These are phyloP conservation scores for Boletus rufocinnamomeus DNA, from an alignment of 768 basidiomycete species.

Conservation along the genomic window DNA sequence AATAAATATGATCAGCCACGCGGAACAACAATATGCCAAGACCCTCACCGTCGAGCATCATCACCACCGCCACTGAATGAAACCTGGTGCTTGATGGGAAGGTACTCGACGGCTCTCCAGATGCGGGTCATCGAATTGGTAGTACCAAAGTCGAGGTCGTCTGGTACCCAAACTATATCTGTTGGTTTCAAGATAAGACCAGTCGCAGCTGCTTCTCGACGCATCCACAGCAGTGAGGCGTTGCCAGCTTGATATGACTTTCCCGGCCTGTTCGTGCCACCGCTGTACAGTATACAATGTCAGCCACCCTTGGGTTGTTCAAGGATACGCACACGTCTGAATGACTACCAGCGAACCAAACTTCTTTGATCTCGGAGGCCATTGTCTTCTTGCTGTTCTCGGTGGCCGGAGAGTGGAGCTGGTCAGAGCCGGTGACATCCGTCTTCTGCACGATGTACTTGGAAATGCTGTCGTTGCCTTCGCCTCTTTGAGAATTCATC, in stretches of 20 bases:
- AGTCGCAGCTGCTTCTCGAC: constrained; percentile 28
- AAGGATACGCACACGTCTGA: constrained; percentile 28
- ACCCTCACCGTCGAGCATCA: too few relatives aligned
- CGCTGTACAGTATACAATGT: not conserved
- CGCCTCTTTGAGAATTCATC: constrained; percentile 23
- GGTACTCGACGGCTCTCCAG: constrained; percentile 1
- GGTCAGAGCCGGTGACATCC: not conserved
- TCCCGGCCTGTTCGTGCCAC: constrained; percentile 25
- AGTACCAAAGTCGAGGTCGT: constrained; percentile 18
- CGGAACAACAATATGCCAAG: too few relatives aligned
- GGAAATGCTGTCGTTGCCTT: constrained; percentile 7
- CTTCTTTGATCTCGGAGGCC: constrained; percentile 47
- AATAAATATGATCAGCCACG: too few relatives aligned
- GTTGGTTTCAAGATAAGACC: constrained; percentile 30
- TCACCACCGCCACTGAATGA: too few relatives aligned
- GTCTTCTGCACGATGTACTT: constrained; percentile 21
- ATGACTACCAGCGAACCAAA: constrained; percentile 58
- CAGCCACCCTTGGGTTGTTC: not conserved
- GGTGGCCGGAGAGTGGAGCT: not conserved
- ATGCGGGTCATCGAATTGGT: constrained; percentile 9
- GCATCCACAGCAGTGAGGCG: constrained; percentile 37
- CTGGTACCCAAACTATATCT: constrained; percentile 20
- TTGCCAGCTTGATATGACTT: constrained; percentile 25
- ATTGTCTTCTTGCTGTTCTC: not conserved
- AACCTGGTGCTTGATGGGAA: too few relatives aligned